Percentiles rank a stretch among this genome's conserved stretches.
Conservation (phyloP, 805 yeast species). For the Wickerhamomyces queroliae region DNA sequence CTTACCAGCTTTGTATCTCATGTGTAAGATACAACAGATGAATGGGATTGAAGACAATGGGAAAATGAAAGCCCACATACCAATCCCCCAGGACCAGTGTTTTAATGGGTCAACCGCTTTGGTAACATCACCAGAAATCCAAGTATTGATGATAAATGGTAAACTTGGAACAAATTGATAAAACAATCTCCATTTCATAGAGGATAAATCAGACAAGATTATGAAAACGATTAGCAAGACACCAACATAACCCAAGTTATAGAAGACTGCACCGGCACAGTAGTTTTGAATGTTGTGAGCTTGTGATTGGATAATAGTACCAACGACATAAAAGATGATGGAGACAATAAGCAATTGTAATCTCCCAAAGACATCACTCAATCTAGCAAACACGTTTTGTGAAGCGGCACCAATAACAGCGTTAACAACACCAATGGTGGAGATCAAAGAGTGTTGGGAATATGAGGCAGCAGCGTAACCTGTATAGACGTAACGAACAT, state of each 20-base stretch:
- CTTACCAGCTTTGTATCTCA: constrained; percentile 47
- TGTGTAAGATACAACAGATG: constrained; percentile 44
- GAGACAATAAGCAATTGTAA: constrained; percentile 42
- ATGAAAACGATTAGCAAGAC: constrained; percentile 49
- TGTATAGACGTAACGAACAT: constrained; percentile 42
- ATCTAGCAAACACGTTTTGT: constrained; percentile 57
- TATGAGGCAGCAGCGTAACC: constrained; percentile 52
- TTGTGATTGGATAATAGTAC: constrained; percentile 59
- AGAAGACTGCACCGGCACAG: constrained; percentile 60
- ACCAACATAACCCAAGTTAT: constrained; percentile 57
- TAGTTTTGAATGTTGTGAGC: constrained; percentile 50
- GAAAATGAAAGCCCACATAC: constrained; percentile 75
- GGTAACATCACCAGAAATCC: constrained; percentile 64
- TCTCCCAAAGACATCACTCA: constrained; percentile 66
- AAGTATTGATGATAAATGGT: constrained; percentile 72
- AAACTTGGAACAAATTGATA: constrained; percentile 61
- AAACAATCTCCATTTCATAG: constrained; percentile 65
- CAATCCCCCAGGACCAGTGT: constrained; percentile 70
- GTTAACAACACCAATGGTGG: constrained; percentile 54
- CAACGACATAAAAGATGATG: constrained; percentile 51
- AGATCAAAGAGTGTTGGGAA: constrained; percentile 44
- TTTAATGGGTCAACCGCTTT: constrained; percentile 25
- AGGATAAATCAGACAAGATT: constrained; percentile 60
- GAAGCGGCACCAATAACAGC: constrained; percentile 63
- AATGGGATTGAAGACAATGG: constrained; percentile 64